phyloP scores from a whole-genome alignment of 2,329 filamentous ascomycete genomes.

The Fusarium compactum region DNA sequence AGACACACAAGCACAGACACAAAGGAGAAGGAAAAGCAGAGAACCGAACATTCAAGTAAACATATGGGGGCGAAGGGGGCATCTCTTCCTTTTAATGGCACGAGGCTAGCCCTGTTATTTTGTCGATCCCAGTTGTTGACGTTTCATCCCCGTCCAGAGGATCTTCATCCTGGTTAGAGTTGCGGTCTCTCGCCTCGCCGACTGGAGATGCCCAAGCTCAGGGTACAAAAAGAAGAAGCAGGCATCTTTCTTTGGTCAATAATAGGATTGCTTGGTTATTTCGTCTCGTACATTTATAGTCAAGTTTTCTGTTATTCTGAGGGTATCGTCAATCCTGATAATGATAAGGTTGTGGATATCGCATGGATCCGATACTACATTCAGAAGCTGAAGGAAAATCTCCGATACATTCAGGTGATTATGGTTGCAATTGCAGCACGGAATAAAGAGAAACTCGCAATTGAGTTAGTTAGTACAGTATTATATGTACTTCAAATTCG shows the following conservation, averaged over 20 bases:
- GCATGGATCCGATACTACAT: not conserved
- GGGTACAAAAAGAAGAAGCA: not conserved
- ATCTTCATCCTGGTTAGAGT: not conserved
- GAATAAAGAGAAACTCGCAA: not conserved
- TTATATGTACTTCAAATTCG: not conserved
- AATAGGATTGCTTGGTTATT: not conserved
- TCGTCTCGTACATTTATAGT: too few species aligned
- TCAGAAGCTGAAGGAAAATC: not conserved
- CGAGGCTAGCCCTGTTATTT: not conserved
- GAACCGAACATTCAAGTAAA: not conserved
- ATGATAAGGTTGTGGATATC: not conserved
- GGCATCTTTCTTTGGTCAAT: accelerated
- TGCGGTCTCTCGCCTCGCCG: not conserved
- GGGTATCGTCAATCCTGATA: not conserved
- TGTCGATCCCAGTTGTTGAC: not conserved
- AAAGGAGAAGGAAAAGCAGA: not conserved
- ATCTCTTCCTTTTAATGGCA: not conserved
- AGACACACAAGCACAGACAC: not conserved
- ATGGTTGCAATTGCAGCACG: too few species aligned
- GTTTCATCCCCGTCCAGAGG: slow-evolving; percentile 1
- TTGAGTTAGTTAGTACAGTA: not conserved
- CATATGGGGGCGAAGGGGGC: not conserved
- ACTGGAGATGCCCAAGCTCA: not conserved
- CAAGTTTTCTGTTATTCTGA: not conserved
- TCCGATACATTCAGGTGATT: too few species aligned